Evolutionary conservation across 441 rosid genomes (phyloP), one percentile per base, ranked within the genome.

Genomic region (Pelargonium myrrhifolium): DNA sequence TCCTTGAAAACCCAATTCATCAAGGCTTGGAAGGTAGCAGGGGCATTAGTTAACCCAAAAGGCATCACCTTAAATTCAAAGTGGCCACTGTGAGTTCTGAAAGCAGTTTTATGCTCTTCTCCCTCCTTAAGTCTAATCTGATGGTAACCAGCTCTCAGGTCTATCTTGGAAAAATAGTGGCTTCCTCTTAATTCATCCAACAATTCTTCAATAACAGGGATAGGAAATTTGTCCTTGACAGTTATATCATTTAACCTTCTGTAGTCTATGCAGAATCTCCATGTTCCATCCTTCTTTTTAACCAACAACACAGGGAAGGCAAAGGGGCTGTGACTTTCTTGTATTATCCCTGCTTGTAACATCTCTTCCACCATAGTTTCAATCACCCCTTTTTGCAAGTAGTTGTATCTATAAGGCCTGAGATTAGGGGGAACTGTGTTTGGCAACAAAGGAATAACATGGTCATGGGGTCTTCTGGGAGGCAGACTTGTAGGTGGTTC

Each of bases 221-320:
- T n/a, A n/a, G n/a, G n/a, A n/a, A n/a, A n/a, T n/a, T n/a, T n/a
- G n/a, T n/a, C n/a, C n/a, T n/a, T n/a, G n/a, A n/a, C n/a, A n/a
- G n/a, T n/a, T n/a, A n/a, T n/a, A n/a, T n/a, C n/a, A n/a, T n/a
- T n/a, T n/a, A n/a, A n/a, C n/a, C n/a, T 31, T 3, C 67, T 39
- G 17, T 22, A 68, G 3, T 73, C 72, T 0, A 64, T 26, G 10
- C 67, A 63, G 0, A 68, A 2, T 3, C 63, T 51, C 68, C 68
- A 70, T 0, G 51, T 10, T 0, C 73, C 70, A 69, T 74, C 77
- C 3, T 74, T 74, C 66, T 74, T 65, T 5, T 69, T 68, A 0
- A 74, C 77, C 9, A 74, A 58, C 2, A 74, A 22, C 15, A 65
- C 62, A 0, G 73, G 69, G 0, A 69, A 64, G 0, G 60, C 43